Percentiles rank a stretch among this genome's conserved stretches.
Conservation (phyloP, 805 yeast genomes). For the Kuraishia piskuri region DNA sequence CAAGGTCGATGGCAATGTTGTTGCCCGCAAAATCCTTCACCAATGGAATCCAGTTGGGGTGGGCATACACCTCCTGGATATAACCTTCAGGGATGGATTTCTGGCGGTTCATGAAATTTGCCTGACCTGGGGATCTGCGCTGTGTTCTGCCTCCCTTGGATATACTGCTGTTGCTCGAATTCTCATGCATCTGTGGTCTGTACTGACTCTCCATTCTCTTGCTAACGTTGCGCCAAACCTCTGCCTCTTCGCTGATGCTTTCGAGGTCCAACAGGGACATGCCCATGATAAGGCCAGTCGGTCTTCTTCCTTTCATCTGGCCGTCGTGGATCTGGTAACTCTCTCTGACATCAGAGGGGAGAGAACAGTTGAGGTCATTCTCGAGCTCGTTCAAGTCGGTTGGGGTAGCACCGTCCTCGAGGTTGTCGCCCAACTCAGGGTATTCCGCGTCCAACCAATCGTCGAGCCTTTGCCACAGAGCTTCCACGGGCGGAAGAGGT, state of each 20-base stretch:
- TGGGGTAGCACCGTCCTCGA: slow-evolving; percentile 71
- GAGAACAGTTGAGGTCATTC: slow-evolving; percentile 60
- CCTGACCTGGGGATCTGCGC: slow-evolving; percentile 9
- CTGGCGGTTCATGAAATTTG: slow-evolving; percentile 39
- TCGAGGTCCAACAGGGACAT: slow-evolving; percentile 74
- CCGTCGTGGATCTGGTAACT: slow-evolving; percentile 84
- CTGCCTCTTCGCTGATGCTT: slow-evolving; percentile 71
- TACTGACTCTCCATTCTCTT: slow-evolving; percentile 23
- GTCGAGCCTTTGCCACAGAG: slow-evolving; percentile 87
- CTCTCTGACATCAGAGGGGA: slow-evolving; percentile 80
- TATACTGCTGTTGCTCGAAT: slow-evolving; percentile 1
- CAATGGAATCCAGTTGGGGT: slow-evolving; percentile 86
- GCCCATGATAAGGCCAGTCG: slow-evolving; percentile 76
- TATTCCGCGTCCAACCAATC: slow-evolving; percentile 72
- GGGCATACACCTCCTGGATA: slow-evolving; percentile 74
- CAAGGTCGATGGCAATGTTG: slow-evolving; percentile 83
- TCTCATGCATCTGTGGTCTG: background rate
- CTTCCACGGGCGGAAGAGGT: slow-evolving; percentile 54
- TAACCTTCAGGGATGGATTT: slow-evolving; percentile 71
- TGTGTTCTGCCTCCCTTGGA: background rate
- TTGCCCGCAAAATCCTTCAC: slow-evolving; percentile 86
- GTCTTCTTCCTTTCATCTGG: slow-evolving; percentile 70
- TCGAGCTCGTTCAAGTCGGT: slow-evolving; percentile 80
- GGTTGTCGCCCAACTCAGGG: slow-evolving; percentile 73
- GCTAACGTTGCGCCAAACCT: slow-evolving; percentile 76